phyloP scores from a whole-genome alignment of 208 protist species.

The Trypanosoma mega region DNA sequence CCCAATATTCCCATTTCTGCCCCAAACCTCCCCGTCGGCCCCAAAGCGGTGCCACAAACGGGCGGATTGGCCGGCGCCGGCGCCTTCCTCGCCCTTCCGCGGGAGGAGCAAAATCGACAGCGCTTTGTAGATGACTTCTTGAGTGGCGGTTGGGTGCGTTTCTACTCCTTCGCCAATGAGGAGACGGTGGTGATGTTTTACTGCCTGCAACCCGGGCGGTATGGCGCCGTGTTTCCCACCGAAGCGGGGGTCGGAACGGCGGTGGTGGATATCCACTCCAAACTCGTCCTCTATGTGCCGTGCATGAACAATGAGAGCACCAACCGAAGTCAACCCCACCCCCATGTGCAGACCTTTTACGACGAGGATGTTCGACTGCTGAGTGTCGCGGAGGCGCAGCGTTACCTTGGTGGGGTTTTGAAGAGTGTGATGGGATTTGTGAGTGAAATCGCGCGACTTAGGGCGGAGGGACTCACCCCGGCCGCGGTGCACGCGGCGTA shows the following conservation, averaged over 20 bases:
- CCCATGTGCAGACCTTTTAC: constrained; percentile 88
- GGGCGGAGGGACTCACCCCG: constrained; percentile 69
- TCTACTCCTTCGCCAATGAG: constrained; percentile 80
- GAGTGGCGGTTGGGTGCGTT: constrained; percentile 82
- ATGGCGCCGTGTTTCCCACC: constrained; percentile 84
- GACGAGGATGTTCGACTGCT: constrained; percentile 81
- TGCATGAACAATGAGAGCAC: constrained; percentile 85
- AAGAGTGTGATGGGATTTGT: constrained; percentile 75
- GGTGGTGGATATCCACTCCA: constrained; percentile 81
- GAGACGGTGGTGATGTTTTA: constrained; percentile 88
- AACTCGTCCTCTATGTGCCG: constrained; percentile 82
- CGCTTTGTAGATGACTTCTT: constrained; percentile 85
- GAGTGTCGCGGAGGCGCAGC: constrained; percentile 67
- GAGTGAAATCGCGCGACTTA: constrained; percentile 55
- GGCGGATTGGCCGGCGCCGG: constrained; percentile 11
- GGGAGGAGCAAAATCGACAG: constrained; percentile 62
- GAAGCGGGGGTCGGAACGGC: constrained; percentile 76
- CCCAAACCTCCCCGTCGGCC: constrained; percentile 5
- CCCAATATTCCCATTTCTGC: not conserved
- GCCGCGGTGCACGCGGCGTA: constrained; percentile 78
- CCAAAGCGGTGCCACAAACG: constrained; percentile 10
- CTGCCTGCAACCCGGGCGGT: constrained; percentile 81
- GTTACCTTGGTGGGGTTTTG: constrained; percentile 69
- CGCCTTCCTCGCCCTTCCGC: constrained; percentile 75
- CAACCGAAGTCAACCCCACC: constrained; percentile 79